Evolutionary conservation across 1,284 basidiomycete genomes (phyloP).

Genomic region (Mycosarcoma maydis): DNA sequence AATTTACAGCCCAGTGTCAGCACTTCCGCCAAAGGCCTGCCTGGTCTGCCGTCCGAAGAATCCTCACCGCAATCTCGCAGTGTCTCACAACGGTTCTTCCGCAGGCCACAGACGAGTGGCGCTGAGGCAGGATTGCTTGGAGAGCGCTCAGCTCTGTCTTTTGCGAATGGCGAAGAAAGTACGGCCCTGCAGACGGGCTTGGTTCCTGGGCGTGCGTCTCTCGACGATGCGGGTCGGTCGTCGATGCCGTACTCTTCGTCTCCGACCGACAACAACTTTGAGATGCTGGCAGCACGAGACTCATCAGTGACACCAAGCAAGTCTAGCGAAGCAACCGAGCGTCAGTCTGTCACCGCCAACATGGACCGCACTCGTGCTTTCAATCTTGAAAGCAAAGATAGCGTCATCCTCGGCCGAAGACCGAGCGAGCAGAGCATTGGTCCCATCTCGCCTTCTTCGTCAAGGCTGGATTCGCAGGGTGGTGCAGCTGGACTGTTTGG

Average conservation of each 20-base stretch:
- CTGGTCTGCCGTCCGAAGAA: neutral
- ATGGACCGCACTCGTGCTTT: too few species aligned
- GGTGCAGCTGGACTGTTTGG: constrained; percentile 55
- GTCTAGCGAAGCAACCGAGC: neutral
- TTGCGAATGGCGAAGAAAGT: neutral
- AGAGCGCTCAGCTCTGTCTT: constrained; percentile 4
- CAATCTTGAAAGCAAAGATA: constrained; percentile 7
- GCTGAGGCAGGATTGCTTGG: constrained; percentile 17
- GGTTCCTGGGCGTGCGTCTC: constrained; percentile 20
- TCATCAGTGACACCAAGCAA: constrained; percentile 7
- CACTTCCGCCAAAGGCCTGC: neutral
- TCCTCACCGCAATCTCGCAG: constrained; percentile 11
- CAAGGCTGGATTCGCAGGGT: constrained; percentile 49
- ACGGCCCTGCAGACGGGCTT: constrained; percentile 1
- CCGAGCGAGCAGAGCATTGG: constrained; percentile 32
- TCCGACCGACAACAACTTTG: constrained; percentile 15
- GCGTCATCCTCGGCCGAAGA: constrained; percentile 19
- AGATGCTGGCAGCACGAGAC: constrained; percentile 17
- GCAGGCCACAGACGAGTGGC: constrained; percentile 38
- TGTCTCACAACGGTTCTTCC: constrained; percentile 12
- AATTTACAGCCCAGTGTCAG: neutral
- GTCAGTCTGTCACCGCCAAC: constrained; percentile 3
- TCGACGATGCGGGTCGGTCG: constrained; percentile 22
- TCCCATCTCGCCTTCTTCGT: constrained; percentile 28
- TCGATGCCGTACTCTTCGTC: constrained; percentile 14